phyloP scores from a whole-genome alignment of 371 early-diverging fungal species.

The Mortierella sp. region DNA sequence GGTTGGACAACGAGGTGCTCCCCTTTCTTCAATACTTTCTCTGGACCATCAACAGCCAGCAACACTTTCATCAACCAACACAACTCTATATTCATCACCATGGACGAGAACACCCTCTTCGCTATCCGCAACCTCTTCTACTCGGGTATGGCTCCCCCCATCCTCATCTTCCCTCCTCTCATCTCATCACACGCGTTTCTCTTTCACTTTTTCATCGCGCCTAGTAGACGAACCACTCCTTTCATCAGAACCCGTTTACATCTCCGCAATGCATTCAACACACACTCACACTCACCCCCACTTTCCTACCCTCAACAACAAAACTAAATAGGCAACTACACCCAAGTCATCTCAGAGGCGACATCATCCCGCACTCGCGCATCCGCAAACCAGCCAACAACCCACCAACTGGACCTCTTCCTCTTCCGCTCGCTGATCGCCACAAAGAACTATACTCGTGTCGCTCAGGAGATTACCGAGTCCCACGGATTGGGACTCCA shows the following conservation, averaged over 20 bases:
- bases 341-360: constrained; percentile 45
- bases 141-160: constrained; percentile 37
- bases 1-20: neutral
- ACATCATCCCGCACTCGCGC: constrained; percentile 31
- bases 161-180: neutral
- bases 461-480: constrained; percentile 55
- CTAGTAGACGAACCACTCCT: neutral
- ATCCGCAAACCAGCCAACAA: constrained; percentile 29
- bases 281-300: neutral
- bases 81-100: constrained; percentile 9
- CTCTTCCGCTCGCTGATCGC: constrained; percentile 51
- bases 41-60: constrained; percentile 10
- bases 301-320: neutral
- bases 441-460: constrained; percentile 50
- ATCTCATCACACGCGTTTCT: neutral
- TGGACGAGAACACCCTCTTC: constrained; percentile 56
- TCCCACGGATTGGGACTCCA: constrained; percentile 44
- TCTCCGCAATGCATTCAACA: neutral
- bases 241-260: neutral
- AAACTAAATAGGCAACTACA: constrained; percentile 40
- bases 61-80: constrained; percentile 13
- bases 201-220: neutral
- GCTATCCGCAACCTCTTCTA: constrained; percentile 55
- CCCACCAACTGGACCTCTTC: constrained; percentile 50
- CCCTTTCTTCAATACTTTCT: constrained; percentile 5